Base-by-base conservation (phyloP, 352 stramenopile genomes). In the Aphanomyces astaci region DNA sequence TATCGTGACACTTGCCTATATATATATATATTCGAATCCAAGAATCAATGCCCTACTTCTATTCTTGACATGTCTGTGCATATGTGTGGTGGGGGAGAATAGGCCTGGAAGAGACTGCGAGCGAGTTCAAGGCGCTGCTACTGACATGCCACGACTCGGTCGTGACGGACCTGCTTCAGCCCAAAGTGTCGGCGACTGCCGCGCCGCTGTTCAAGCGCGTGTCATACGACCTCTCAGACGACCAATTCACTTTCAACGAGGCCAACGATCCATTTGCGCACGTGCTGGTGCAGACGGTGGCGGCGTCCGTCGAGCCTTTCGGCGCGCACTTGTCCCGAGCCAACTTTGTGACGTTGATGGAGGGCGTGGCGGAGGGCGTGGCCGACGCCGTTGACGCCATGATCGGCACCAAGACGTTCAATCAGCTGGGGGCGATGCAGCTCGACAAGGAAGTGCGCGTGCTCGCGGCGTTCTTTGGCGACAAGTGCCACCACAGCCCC, bases 171-270 rank as follows among this genome's bases (percentile, higher is more conserved):
- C 70, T 94, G 27, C 72, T 95, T 17, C 81, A 91, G 64, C 82
- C 85, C 32, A 91, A 90, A 71, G 79, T 95, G 53, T 52, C 76
- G 24, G 69, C 51, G 19, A 81, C 75, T 2, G 73, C 92, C 28
- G 77, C 74, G 33, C 76, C 66, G 25, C 71, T 95, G 45, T 64
- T 95, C 17, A 73, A 77, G 22, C 33, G 51, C 24, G 74, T 70
- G 1, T 76, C 82, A 22, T 95, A 90, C 70, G 85, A 94, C 67
- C 79, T 95, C 19, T 91, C 76, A 3, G 87, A 95, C 60, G 75
- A 84, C n/a, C 82, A 87, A 80, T 95, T 89, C 72, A 93, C 85
- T 40, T 79, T 87, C 39, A 94, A 95, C 66, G 87, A 95, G 65
- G 87, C 84, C 36, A 95, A 95, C 71, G 87, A 95, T 40, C 87